Evolutionary conservation across 305 asterid genomes (phyloP).

Genomic region (Solanum hybrid): DNA sequence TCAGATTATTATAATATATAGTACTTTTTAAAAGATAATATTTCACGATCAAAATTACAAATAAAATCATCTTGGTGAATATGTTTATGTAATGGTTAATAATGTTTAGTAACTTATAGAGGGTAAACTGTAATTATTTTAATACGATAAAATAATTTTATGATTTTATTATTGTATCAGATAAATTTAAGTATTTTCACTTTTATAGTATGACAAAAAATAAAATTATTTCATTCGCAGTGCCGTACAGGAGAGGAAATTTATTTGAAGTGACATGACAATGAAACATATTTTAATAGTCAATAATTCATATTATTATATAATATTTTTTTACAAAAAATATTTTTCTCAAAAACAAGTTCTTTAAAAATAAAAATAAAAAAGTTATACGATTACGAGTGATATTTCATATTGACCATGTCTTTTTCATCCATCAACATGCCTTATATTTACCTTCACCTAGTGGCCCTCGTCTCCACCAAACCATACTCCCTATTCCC

Average conservation of each 20-base stretch:
- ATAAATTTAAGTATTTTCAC: neutral
- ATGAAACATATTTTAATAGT: neutral
- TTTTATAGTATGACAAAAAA: neutral
- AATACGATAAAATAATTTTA: neutral
- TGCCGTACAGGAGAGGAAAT: neutral
- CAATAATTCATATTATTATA: neutral
- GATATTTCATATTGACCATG: neutral
- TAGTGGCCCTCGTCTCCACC: neutral
- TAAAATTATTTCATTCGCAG: neutral
- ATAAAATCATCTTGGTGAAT: neutral
- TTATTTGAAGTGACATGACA: neutral
- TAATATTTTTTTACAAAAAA: too few relatives aligned
- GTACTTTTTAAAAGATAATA: neutral
- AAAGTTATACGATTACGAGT: neutral
- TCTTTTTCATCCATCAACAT: neutral
- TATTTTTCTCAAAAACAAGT: neutral
- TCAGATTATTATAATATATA: too few relatives aligned
- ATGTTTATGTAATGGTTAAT: neutral
- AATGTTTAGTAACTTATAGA: neutral
- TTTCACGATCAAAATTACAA: neutral
- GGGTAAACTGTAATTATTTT: neutral
- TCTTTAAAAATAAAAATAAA: too few relatives aligned
- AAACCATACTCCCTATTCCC: neutral
- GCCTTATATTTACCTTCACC: neutral
- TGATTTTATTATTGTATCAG: neutral